phyloP scores from a whole-genome alignment of 2,329 filamentous ascomycete genomes.

The Aureobasidium musti region DNA sequence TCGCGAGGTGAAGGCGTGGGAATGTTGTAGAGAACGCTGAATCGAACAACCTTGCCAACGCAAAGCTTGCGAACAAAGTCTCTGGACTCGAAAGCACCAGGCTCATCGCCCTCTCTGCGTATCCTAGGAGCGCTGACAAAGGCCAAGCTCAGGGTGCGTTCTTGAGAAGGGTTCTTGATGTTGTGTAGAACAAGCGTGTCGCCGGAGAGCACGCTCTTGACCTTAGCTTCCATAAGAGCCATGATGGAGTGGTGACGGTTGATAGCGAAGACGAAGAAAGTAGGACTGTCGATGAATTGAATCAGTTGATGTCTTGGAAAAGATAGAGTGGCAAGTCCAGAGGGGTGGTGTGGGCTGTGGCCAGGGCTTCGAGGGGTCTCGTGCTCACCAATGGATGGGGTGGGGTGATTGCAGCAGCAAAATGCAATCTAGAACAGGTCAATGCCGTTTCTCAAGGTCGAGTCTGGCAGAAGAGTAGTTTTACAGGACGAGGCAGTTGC shows the following conservation, averaged over 20 bases:
- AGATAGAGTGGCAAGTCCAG: conserved; percentile 11
- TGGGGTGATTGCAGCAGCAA: neutral
- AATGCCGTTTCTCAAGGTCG: neutral
- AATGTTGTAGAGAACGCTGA: conserved; percentile 82
- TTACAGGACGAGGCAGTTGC: conserved; percentile 7
- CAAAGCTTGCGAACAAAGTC: conserved; percentile 83
- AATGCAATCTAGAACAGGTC: conserved; percentile 8
- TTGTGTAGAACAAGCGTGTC: conserved; percentile 86
- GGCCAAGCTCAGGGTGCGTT: conserved; percentile 85
- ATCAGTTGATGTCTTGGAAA: conserved; percentile 14
- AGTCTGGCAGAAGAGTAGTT: neutral
- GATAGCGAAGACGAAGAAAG: neutral
- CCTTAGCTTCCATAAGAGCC: conserved; percentile 64
- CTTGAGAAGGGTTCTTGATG: conserved; percentile 75
- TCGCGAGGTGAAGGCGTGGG: conserved; percentile 73
- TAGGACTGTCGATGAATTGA: neutral
- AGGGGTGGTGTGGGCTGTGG: conserved; percentile 12
- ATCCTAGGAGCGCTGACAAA: conserved; percentile 88
- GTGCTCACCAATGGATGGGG: conserved; percentile 17
- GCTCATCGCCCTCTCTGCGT: conserved; percentile 81
- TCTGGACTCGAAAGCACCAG: conserved; percentile 89
- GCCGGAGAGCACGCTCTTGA: conserved; percentile 93
- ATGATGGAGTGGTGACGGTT: conserved; percentile 31
- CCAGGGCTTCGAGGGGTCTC: conserved; percentile 21
- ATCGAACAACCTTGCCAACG: conserved; percentile 85